Evolutionary conservation across 2,329 filamentous ascomycete species (phyloP), one percentile per base, ranked within the genome.

Genomic region (Sclerotinia glacialis): DNA sequence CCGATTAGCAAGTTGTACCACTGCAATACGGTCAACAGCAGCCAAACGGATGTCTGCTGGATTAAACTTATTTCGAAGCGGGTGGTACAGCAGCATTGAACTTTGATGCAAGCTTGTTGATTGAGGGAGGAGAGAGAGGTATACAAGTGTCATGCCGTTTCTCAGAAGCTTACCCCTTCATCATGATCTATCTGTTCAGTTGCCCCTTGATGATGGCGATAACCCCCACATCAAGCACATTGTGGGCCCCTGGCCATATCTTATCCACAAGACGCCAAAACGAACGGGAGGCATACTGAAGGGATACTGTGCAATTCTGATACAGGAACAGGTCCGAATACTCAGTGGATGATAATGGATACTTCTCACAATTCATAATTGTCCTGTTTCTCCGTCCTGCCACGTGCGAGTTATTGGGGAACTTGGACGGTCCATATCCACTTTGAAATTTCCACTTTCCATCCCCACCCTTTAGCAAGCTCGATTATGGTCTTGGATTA

Each of bases 151-250:
- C 18, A 12, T 50, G 37, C 31, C 31, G 47, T 21, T 6, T 18
- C 42, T 60, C 28, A 18, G 11, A 60, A 49, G 21, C 31, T 55
- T 26, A 16, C 44, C 14, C 11, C 46, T 23, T 34, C 26, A 34
- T 49, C 44, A 37, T 61, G 58, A 49, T 49, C 28, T 37, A 61
- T 61, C 44, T 61, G 28, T 49, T 49, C 58, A 61, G n/a, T 49
- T 37, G 31, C 46, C 26, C 31, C 58, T 50, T 47, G 7, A 60
- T 37, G 58, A 60, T 16, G 58, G n/a, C 58, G 58, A 37, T 37
- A 49, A 37, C 56, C 56, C 56, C 56, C 58, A 49, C 28, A 60
- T 26, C 9, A 37, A 60, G 44, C 8, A 49, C 14, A 9, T 16
- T 26, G 58, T 49, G 58, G 58, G 44, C 26, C 58, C 18, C 37